A percentile compares a stretch with the other conserved stretches of the same genome.
Evolutionary conservation across 202 grass and related monocot genomes (phyloP).

Genomic region (Brachypodium distachyon): DNA sequence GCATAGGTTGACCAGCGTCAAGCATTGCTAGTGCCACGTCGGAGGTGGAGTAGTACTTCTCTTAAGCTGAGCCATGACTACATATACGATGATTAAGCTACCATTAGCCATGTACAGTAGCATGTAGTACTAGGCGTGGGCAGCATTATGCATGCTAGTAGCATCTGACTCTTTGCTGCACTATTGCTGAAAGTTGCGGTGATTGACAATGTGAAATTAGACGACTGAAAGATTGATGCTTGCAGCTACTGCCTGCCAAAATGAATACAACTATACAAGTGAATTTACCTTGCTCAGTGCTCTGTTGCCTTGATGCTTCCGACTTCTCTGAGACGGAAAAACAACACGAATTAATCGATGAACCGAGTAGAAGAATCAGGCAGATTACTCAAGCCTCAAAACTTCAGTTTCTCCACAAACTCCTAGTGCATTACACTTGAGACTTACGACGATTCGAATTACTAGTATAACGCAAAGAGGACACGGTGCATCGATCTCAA

Average conservation of each 20-base stretch:
- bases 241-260: background rate
- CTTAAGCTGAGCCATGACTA: background rate
- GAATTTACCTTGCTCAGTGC: conserved; percentile 56
- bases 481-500: background rate
- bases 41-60: background rate
- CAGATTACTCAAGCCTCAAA: background rate
- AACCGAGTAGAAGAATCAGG: background rate
- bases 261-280: conserved; percentile 12
- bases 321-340: conserved; percentile 56
- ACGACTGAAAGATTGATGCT: background rate
- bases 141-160: background rate
- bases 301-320: conserved; percentile 44
- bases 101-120: background rate
- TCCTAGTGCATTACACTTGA: background rate
- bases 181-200: background rate
- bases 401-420: background rate
- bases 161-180: conserved; percentile 1
- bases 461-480: background rate
- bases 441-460: background rate
- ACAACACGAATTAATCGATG: background rate
- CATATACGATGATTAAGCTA: background rate
- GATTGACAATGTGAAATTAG: background rate
- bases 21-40: too few species aligned
- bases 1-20: too few species aligned
- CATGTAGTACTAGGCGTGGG: background rate